These are phyloP conservation scores for Sporothrix sp. DNA, from an alignment of 2,329 filamentous ascomycete genomes.

Conservation along the genomic window DNA sequence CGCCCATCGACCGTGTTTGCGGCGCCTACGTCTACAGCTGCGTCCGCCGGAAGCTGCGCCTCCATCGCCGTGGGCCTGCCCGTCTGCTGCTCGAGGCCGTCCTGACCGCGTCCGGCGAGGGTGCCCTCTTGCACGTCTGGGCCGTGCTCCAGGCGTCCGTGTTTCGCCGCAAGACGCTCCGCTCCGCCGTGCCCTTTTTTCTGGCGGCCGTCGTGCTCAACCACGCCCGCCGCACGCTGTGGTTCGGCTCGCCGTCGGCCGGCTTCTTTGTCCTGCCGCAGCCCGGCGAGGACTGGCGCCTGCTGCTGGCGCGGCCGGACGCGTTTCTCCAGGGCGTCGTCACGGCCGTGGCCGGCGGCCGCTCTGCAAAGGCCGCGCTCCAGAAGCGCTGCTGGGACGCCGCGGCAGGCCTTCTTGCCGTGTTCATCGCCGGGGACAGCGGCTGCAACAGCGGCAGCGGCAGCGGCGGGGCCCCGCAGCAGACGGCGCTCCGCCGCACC, in stretches of 20 bases:
- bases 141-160: conserved; percentile 15
- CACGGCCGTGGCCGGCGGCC: neutral
- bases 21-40: neutral
- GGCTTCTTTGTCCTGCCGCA: conserved; percentile 24
- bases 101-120: conserved; percentile 1
- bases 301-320: conserved; percentile 28
- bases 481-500: no score
- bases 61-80: neutral
- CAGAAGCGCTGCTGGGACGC: conserved; percentile 18
- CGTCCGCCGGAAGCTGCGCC: neutral
- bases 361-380: neutral
- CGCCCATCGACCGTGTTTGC: neutral
- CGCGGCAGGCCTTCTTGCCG: conserved; percentile 3
- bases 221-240: conserved; percentile 29
- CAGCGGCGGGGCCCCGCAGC: no score
- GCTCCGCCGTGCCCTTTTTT: conserved; percentile 19
- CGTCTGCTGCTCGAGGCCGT: neutral
- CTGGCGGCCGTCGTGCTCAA: conserved; percentile 28
- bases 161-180: conserved; percentile 21
- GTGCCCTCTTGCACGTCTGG: conserved; percentile 10
- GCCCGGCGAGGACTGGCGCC: conserved; percentile 28
- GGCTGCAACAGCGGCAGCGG: no score
- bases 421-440: no score
- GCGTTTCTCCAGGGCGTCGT: conserved; percentile 25
- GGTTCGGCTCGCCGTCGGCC: conserved; percentile 17